Evolutionary conservation across 148 eudicot genomes (phyloP).

Genomic region (Fagopyrum homotropicum): DNA sequence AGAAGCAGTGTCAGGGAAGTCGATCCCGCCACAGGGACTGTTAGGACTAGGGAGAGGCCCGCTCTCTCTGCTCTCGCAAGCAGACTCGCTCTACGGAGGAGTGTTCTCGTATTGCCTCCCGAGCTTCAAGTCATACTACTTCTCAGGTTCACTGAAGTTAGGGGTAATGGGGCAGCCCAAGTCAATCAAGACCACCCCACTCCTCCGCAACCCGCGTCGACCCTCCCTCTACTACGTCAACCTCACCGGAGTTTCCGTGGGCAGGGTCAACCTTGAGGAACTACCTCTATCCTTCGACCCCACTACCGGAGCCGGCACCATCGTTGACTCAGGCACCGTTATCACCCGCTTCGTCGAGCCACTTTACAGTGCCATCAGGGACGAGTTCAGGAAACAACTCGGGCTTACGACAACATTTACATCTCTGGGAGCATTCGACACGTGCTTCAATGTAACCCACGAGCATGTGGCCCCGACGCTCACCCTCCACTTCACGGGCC

Average conservation of each 20-base stretch:
- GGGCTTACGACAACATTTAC: slow-evolving; percentile 40
- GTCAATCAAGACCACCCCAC: slow-evolving; percentile 60
- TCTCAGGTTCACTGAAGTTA: slow-evolving; percentile 79
- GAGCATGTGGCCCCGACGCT: slow-evolving; percentile 48
- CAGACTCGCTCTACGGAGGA: slow-evolving; percentile 30
- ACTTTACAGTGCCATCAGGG: slow-evolving; percentile 48
- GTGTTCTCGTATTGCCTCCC: slow-evolving; percentile 85
- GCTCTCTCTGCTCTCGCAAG: slow-evolving; percentile 57
- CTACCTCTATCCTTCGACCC: slow-evolving; percentile 56
- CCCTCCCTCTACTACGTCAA: slow-evolving; percentile 83
- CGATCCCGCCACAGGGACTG: slow-evolving; percentile 80
- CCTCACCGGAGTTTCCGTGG: slow-evolving; percentile 67
- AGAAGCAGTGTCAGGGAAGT: slow-evolving; percentile 37
- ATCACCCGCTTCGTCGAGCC: slow-evolving; percentile 66
- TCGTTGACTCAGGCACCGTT: slow-evolving; percentile 82
- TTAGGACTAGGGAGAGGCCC: slow-evolving; percentile 83
- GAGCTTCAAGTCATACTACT: slow-evolving; percentile 84
- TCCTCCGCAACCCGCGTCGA: slow-evolving; percentile 62
- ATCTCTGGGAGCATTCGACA: slow-evolving; percentile 70
- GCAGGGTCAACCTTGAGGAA: slow-evolving; percentile 44
- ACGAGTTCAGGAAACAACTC: slow-evolving; percentile 59
- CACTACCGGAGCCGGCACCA: slow-evolving; percentile 65
- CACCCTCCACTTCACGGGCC: slow-evolving; percentile 51
- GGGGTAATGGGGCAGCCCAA: slow-evolving; percentile 74
- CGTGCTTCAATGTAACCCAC: slow-evolving; percentile 59